phyloP scores from a whole-genome alignment of 78 protist species.

The Speleostelium caveatum region DNA sequence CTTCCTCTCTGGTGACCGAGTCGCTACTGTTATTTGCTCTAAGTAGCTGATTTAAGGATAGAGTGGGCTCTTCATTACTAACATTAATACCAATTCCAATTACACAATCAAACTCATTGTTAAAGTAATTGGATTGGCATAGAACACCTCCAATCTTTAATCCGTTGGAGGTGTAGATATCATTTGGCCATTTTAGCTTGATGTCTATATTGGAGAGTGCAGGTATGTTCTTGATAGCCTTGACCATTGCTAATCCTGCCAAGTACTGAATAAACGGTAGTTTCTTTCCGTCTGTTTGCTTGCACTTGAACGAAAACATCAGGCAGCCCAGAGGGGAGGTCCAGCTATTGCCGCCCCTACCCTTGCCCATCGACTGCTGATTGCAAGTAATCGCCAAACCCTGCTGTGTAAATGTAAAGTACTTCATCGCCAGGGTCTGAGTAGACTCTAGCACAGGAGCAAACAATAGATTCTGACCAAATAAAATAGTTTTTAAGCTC shows the following conservation, averaged over 20 bases:
- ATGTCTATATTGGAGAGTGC: neutral
- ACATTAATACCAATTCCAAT: conserved; percentile 68
- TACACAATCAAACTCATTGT: conserved; percentile 20
- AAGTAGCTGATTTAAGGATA: conserved; percentile 18
- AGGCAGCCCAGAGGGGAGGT: conserved; percentile 57
- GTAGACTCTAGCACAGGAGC: conserved; percentile 24
- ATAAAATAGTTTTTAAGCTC: neutral
- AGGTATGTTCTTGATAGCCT: conserved; percentile 24
- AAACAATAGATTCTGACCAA: conserved; percentile 25
- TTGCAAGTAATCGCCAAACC: conserved; percentile 41
- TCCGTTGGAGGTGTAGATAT: conserved; percentile 15
- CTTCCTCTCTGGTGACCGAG: conserved; percentile 16
- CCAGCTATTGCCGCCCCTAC: conserved; percentile 71
- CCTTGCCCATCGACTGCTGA: conserved; percentile 37
- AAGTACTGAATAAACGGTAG: conserved; percentile 67
- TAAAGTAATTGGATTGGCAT: conserved; percentile 51
- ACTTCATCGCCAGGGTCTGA: conserved; percentile 25
- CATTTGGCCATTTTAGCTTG: conserved; percentile 76
- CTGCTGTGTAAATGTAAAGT: conserved; percentile 21
- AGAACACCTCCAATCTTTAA: conserved; percentile 75
- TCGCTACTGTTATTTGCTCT: too few species aligned
- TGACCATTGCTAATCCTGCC: conserved; percentile 42
- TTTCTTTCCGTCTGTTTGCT: conserved; percentile 27
- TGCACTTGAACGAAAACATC: conserved; percentile 46
- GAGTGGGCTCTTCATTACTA: conserved; percentile 30